Evolutionary conservation across 805 yeast genomes (phyloP).

Genomic region (Candida parachauliodes): DNA sequence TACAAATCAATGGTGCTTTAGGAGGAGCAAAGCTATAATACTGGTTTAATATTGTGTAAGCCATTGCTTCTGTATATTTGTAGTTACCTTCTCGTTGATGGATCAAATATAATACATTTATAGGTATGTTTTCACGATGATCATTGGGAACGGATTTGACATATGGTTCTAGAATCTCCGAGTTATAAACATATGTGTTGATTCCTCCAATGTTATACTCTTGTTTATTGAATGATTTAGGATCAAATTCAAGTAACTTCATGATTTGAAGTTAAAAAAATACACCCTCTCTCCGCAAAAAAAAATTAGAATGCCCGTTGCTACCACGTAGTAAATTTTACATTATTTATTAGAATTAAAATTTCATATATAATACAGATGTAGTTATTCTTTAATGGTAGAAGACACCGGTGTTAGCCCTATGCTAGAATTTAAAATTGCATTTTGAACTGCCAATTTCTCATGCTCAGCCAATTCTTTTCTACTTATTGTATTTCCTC

Average conservation of each 20-base stretch:
- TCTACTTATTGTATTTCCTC: conserved; percentile 10
- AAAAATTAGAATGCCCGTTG: not conserved
- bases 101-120: conserved; percentile 40
- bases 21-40: conserved; percentile 16
- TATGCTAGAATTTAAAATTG: conserved; percentile 14
- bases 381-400: conserved; percentile 1
- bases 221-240: conserved; percentile 13
- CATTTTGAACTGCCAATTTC: conserved; percentile 18
- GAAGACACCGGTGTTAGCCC: conserved; percentile 5
- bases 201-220: conserved; percentile 43
- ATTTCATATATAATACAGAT: too few species aligned
- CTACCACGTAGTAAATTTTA: not conserved
- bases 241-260: conserved; percentile 16
- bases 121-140: conserved; percentile 20
- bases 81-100: conserved; percentile 46
- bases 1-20: conserved; percentile 40
- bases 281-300: not conserved
- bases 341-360: too few species aligned
- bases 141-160: conserved; percentile 15
- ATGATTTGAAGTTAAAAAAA: conserved; percentile 6
- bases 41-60: conserved; percentile 31
- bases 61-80: conserved; percentile 36
- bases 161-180: conserved; percentile 24
- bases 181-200: conserved; percentile 41
- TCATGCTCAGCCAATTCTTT: conserved; percentile 18